Base-by-base conservation (phyloP, 1,139 yeast genomes). In the Yamadazyma trypodendri region DNA sequence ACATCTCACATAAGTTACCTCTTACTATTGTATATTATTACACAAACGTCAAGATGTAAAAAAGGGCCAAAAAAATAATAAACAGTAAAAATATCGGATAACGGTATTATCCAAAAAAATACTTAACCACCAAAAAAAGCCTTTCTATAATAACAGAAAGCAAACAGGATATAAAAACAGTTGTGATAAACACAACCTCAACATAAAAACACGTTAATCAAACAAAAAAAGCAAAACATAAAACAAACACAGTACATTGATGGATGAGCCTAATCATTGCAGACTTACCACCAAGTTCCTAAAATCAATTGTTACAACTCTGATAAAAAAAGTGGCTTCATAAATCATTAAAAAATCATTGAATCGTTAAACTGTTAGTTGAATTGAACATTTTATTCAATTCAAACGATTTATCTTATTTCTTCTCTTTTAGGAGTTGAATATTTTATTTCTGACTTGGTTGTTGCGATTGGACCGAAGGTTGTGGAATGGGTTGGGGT, bases 391-490 rank as follows among this genome's bases (percentile, higher is more conserved):
- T 13, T n/a, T 24, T 12, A 12, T 12, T 12, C 28, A 24, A 9
- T 24, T 12, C 28, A n/a, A 12, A 11, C 28, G 28, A 12, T 24
- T 24, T n/a, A 5, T 12, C 12, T 24, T 6, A 6, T 14, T 25
- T 25, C 13, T 25, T 31, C 31, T 36, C 32, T 27, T 43, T 48
- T 21, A 35, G 35, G 13, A 35, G 44, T 33, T 43, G 43, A 21
- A 44, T 45, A 8, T 32, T 18, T 32, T 34, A 37, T 34, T 45
- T 48, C 25, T 48, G 54, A 28, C 41, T 22, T 33, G 44, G 35
- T 34, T 39, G 39, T 35, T 34, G 31, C 18, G 35, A 24, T 38
- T 44, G 56, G 35, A 46, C 23, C 18, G 17, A 21, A 5, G 4
- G 23, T 18, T 17, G 31, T 10, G 17, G 31, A 6, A 6, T 8